Percentiles rank a stretch among this genome's conserved stretches.
phyloP scores from a whole-genome alignment of 169 alveolate genomes.

The Amoebophrya sp. region DNA sequence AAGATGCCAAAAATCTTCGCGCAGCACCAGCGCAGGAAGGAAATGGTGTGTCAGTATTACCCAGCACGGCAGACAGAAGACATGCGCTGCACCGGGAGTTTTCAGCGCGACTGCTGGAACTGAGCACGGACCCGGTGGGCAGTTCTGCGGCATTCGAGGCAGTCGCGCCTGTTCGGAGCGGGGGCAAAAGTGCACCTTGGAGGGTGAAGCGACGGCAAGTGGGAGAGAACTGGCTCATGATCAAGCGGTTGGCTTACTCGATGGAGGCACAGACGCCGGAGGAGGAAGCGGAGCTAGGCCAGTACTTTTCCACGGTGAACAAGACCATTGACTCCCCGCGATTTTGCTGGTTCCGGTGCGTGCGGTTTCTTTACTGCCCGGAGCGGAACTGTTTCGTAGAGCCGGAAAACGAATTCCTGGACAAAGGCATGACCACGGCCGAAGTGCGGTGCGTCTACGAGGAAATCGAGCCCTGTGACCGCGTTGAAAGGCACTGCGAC shows the following conservation, averaged over 20 bases:
- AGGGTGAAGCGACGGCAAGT: too few relatives aligned
- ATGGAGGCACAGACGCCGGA: neutral
- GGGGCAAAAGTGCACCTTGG: too few relatives aligned
- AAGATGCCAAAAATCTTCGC: too few relatives aligned
- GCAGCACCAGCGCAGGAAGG: too few relatives aligned
- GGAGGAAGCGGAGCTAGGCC: neutral
- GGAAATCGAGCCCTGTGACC: too few relatives aligned
- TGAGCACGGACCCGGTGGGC: neutral
- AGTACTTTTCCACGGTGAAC: conserved; percentile 12
- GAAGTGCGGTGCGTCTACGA: neutral
- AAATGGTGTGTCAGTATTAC: too few relatives aligned
- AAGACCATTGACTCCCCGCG: neutral
- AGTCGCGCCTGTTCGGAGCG: too few relatives aligned
- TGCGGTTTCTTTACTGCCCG: neutral
- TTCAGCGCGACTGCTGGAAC: neutral
- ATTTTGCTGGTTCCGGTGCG: neutral
- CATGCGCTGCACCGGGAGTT: too few relatives aligned
- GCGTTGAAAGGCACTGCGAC: too few relatives aligned
- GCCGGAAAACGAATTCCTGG: neutral
- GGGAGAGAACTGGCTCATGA: too few relatives aligned
- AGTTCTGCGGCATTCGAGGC: neutral
- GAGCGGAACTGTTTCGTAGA: neutral
- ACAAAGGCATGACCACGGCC: neutral
- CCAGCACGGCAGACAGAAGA: too few relatives aligned
- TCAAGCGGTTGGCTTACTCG: too few relatives aligned